phyloP scores from a whole-genome alignment of 306 rosid species.

The Medicago ruthenica region DNA sequence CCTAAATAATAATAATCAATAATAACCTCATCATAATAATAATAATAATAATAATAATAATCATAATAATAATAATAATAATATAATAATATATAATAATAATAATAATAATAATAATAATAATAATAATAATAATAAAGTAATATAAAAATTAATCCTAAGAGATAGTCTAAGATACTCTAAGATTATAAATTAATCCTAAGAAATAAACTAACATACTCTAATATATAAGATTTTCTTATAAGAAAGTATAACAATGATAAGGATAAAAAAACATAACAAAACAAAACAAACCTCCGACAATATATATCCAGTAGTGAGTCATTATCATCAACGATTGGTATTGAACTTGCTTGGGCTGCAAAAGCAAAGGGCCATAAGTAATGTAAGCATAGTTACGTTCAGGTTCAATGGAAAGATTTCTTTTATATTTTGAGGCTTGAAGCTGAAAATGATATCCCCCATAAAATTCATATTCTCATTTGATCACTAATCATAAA shows the following conservation, averaged over 20 bases:
- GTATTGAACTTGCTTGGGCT: constrained; percentile 93
- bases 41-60: too few relatives aligned
- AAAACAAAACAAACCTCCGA: constrained; percentile 81
- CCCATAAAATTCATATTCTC: constrained; percentile 34
- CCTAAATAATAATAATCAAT: too few relatives aligned
- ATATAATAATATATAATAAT: too few relatives aligned
- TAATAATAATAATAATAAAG: neutral
- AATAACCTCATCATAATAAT: too few relatives aligned
- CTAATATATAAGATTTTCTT: neutral
- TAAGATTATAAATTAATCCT: neutral
- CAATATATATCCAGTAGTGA: constrained; percentile 92
- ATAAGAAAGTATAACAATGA: neutral
- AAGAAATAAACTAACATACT: neutral
- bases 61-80: too few relatives aligned
- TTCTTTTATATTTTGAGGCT: constrained; percentile 2
- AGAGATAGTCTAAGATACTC: neutral
- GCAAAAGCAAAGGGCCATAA: constrained; percentile 50
- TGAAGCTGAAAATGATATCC: constrained; percentile 36
- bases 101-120: too few relatives aligned
- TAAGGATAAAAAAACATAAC: constrained; percentile 21
- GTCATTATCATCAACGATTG: constrained; percentile 90
- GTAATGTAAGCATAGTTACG: constrained; percentile 7
- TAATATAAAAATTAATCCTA: neutral
- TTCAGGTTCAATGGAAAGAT: constrained; percentile 8
- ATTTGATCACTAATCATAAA: constrained; percentile 24